These are phyloP conservation scores for Penicillium daleae DNA, from an alignment of 495 filamentous ascomycete species.

Conservation along the genomic window DNA sequence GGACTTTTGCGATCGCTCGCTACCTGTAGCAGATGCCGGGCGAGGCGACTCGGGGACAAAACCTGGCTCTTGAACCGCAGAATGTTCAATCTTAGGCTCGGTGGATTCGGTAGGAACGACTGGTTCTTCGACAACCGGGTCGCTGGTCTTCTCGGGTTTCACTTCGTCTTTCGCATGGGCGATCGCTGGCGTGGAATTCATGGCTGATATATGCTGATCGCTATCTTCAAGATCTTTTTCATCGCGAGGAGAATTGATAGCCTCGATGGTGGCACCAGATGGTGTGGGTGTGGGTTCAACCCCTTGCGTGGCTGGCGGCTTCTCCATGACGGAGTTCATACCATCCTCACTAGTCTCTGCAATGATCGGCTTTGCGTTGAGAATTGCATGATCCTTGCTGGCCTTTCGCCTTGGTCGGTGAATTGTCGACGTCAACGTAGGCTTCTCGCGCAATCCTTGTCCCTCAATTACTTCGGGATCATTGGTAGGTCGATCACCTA, in stretches of 20 bases:
- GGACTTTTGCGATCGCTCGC: conserved; percentile 38
- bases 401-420: conserved; percentile 41
- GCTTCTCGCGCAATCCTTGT: conserved; percentile 41
- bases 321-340: conserved; percentile 24
- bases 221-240: conserved; percentile 22
- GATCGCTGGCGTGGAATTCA: conserved; percentile 15
- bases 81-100: neutral
- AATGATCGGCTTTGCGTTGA: conserved; percentile 35
- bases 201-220: conserved; percentile 28
- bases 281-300: conserved; percentile 29
- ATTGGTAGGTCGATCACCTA: conserved; percentile 26
- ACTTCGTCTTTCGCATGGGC: conserved; percentile 16
- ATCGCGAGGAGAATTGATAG: conserved; percentile 28
- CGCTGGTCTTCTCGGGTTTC: conserved; percentile 7
- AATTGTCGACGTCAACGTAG: conserved; percentile 32
- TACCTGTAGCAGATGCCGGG: conserved; percentile 39
- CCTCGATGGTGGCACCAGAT: conserved; percentile 29
- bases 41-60: conserved; percentile 18
- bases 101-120: neutral
- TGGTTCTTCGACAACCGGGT: conserved; percentile 1
- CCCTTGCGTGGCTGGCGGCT: conserved; percentile 38
- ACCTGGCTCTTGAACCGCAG: neutral
- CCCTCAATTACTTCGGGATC: conserved; percentile 44
- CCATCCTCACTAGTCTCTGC: conserved; percentile 29
- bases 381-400: conserved; percentile 33